Conservation (phyloP, 129 eudicot genomes). For the Saussurea involucrata region DNA sequence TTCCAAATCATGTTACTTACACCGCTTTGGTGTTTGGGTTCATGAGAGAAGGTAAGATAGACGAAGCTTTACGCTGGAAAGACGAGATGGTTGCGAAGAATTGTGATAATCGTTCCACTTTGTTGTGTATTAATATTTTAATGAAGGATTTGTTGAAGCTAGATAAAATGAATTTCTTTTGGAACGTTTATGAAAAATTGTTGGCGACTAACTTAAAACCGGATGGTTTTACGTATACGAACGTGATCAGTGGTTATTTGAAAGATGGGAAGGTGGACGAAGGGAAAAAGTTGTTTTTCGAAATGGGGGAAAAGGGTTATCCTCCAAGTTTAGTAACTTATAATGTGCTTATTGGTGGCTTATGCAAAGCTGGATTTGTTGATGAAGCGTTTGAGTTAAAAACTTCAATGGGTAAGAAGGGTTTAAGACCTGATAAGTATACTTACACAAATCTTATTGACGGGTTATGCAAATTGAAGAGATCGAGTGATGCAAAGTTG, state of each 20-base stretch:
- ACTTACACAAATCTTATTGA: slow-evolving; percentile 59
- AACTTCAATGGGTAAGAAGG: slow-evolving; percentile 45
- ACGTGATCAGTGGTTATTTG: slow-evolving; percentile 49
- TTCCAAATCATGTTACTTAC: slow-evolving; percentile 12
- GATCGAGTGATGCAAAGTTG: slow-evolving; percentile 52
- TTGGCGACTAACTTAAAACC: slow-evolving; percentile 29
- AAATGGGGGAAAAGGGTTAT: slow-evolving; percentile 61
- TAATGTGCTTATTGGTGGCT: slow-evolving; percentile 60
- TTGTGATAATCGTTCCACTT: slow-evolving; percentile 29
- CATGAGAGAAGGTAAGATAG: slow-evolving; percentile 20
- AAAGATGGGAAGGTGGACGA: slow-evolving; percentile 50
- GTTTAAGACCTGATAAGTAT: slow-evolving; percentile 55
- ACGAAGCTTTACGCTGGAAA: slow-evolving; percentile 16
- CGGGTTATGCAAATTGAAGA: slow-evolving; percentile 58
- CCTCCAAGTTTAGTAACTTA: slow-evolving; percentile 50
- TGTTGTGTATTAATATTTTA: slow-evolving; percentile 48
- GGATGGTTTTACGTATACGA: slow-evolving; percentile 60
- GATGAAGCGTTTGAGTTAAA: slow-evolving; percentile 69
- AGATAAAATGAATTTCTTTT: slow-evolving; percentile 49
- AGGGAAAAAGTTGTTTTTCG: slow-evolving; percentile 42
- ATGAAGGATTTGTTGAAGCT: slow-evolving; percentile 53
- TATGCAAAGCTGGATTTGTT: slow-evolving; percentile 48
- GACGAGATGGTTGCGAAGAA: slow-evolving; percentile 30
- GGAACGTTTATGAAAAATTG: slow-evolving; percentile 56
- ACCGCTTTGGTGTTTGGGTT: slow-evolving; percentile 10